Percentiles rank a stretch among this genome's conserved stretches.
These are phyloP conservation scores for Aureobasidium sp. DNA, from an alignment of 2,329 filamentous ascomycete genomes.

Conservation along the genomic window DNA sequence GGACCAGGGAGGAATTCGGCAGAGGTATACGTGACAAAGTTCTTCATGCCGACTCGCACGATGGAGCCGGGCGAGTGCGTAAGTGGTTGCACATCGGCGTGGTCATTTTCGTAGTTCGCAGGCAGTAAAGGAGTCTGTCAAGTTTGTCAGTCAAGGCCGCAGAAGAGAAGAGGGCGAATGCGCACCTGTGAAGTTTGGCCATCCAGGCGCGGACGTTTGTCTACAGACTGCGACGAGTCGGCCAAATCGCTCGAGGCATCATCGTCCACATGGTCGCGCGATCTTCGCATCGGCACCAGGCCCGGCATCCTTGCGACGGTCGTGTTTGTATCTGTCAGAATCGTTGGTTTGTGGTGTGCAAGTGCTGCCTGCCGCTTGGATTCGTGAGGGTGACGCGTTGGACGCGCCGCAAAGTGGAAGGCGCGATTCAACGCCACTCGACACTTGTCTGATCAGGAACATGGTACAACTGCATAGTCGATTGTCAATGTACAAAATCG, in stretches of 20 bases:
- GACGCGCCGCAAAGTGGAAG: constrained; percentile 3
- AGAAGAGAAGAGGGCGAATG: neutral
- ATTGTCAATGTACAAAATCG: neutral
- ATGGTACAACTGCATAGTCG: too few relatives aligned
- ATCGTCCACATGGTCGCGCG: neutral
- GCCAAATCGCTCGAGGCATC: neutral
- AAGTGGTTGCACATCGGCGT: constrained; percentile 18
- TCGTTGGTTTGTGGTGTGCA: neutral
- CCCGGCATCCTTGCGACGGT: constrained; percentile 13
- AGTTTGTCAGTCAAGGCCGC: neutral
- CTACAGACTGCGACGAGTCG: neutral
- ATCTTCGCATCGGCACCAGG: constrained; percentile 7
- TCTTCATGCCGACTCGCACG: constrained; percentile 72
- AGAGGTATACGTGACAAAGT: constrained; percentile 92
- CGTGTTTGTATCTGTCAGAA: neutral
- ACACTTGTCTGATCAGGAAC: too few relatives aligned
- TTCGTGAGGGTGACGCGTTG: constrained; percentile 1
- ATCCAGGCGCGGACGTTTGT: constrained; percentile 15
- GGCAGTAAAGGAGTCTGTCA: constrained; percentile 26
- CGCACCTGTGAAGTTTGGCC: constrained; percentile 6
- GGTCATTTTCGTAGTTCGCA: constrained; percentile 27
- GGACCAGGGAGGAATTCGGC: constrained; percentile 89
- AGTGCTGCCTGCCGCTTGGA: neutral
- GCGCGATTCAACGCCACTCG: neutral
- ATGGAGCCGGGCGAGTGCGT: constrained; percentile 69